Percentiles rank a stretch among this genome's conserved stretches.
phyloP scores from a whole-genome alignment of 2,329 filamentous ascomycete genomes.

The Xylaria sp. region DNA sequence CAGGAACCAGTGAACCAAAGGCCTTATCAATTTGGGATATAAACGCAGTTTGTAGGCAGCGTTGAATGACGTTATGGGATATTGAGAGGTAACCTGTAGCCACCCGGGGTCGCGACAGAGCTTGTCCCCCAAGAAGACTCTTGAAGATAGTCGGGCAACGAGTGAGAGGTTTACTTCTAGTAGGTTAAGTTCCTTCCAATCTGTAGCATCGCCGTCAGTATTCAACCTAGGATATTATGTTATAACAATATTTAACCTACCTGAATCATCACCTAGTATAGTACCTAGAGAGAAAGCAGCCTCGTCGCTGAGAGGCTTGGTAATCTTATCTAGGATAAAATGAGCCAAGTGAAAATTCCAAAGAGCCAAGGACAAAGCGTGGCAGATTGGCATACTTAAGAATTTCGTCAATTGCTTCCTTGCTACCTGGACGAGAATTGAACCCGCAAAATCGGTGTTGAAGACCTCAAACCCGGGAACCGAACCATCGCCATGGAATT shows the following conservation, averaged over 20 bases:
- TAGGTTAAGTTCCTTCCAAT: constrained; percentile 22
- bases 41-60: constrained; percentile 13
- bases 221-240: too few relatives aligned
- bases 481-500: constrained; percentile 9
- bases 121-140: constrained; percentile 26
- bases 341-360: neutral
- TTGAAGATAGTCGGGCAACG: constrained; percentile 20
- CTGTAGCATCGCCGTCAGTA: neutral
- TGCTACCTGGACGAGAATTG: constrained; percentile 12
- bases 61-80: neutral
- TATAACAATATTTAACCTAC: neutral
- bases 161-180: constrained; percentile 5
- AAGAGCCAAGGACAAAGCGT: neutral
- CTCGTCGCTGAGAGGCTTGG: constrained; percentile 16
- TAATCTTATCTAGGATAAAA: constrained; percentile 18
- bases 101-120: constrained; percentile 27
- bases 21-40: constrained; percentile 13
- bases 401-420: constrained; percentile 28
- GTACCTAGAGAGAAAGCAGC: constrained; percentile 17
- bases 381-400: constrained; percentile 14
- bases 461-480: constrained; percentile 25
- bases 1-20: constrained; percentile 31
- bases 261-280: constrained; percentile 18
- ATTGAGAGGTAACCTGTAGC: constrained; percentile 15
- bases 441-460: neutral